Conservation (phyloP, 352 stramenopile species). For the Phytophthora multivora region DNA sequence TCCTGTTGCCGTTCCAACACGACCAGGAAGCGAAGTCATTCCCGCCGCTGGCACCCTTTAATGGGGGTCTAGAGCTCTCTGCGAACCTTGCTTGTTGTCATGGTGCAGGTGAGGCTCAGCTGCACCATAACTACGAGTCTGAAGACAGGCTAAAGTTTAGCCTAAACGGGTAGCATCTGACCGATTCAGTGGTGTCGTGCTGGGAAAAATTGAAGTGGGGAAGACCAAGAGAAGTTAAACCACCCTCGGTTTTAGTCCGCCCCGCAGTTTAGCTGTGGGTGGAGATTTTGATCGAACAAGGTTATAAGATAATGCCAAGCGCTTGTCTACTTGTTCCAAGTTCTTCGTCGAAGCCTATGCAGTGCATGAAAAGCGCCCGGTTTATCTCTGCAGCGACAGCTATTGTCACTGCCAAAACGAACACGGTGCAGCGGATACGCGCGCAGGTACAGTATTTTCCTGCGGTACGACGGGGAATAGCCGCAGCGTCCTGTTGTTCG, state of each 20-base stretch:
- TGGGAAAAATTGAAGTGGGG: neutral
- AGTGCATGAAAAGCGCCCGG: neutral
- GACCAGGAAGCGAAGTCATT: constrained; percentile 12
- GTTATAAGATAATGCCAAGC: too few species aligned
- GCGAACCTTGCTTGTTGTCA: constrained; percentile 10
- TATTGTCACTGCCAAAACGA: neutral
- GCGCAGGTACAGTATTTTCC: neutral
- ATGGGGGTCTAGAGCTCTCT: constrained; percentile 3
- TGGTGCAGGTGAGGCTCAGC: constrained; percentile 4
- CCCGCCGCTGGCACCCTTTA: constrained; percentile 28
- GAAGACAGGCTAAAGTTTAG: too few species aligned
- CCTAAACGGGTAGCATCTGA: neutral
- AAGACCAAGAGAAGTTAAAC: neutral
- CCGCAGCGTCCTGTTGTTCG: too few species aligned
- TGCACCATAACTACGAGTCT: too few species aligned
- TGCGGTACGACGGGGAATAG: neutral
- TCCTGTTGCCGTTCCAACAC: constrained; percentile 15
- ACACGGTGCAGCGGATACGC: neutral
- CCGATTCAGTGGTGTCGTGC: neutral
- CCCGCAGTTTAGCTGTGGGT: too few species aligned
- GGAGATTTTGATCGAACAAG: too few species aligned
- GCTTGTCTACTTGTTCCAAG: neutral
- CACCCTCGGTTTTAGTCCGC: neutral
- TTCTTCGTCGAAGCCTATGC: neutral
- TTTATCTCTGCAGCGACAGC: neutral